phyloP scores from a whole-genome alignment of 495 filamentous ascomycete species.

The Aspergillus campestris region DNA sequence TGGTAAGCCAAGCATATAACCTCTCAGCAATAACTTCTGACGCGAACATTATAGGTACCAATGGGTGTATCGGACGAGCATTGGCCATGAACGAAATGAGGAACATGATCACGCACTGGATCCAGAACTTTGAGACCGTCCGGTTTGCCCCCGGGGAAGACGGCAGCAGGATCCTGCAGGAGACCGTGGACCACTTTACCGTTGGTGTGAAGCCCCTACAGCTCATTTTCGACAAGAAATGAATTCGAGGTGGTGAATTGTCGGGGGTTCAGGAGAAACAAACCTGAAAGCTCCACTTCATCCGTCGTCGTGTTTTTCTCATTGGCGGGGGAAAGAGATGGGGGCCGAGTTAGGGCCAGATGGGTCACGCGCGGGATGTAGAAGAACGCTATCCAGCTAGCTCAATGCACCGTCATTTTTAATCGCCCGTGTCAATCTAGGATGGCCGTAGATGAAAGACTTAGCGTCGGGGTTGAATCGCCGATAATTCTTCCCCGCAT shows the following conservation, averaged over 20 bases:
- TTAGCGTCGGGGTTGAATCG: too few species aligned
- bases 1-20: background rate
- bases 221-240: slow-evolving; percentile 6
- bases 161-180: slow-evolving; percentile 21
- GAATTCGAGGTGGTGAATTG: too few species aligned
- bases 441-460: too few species aligned
- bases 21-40: background rate
- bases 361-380: too few species aligned
- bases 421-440: too few species aligned
- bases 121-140: slow-evolving; percentile 17
- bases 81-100: slow-evolving; percentile 24
- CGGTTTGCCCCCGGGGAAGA: slow-evolving; percentile 24
- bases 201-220: slow-evolving; percentile 8
- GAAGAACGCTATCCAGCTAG: too few species aligned
- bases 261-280: too few species aligned
- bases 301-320: background rate
- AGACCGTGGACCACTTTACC: slow-evolving; percentile 33
- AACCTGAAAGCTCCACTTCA: background rate
- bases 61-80: slow-evolving; percentile 16
- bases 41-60: background rate
- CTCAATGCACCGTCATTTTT: too few species aligned
- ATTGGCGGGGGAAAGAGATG: too few species aligned
- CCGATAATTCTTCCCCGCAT: too few species aligned
- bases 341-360: too few species aligned
- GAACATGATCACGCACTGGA: slow-evolving; percentile 15